Base-by-base conservation (phyloP, 2,329 filamentous ascomycete genomes). In the Cadophora sp. region DNA sequence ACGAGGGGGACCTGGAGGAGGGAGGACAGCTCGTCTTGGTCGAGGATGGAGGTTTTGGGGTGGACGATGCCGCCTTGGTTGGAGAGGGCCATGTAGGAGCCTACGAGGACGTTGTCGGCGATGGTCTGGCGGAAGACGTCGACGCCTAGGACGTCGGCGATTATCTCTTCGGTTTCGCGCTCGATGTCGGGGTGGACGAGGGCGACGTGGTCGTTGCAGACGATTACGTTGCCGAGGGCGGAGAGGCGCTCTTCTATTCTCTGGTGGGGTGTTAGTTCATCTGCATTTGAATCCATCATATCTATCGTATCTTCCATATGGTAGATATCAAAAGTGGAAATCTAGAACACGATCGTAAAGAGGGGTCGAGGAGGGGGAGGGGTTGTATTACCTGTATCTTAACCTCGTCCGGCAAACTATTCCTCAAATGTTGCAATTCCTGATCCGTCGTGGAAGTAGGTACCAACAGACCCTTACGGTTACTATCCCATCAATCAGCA, bases 11-110 rank as follows among this genome's bases (percentile, higher is more conserved):
- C 95, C 82, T 98, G 95, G 70, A 99, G 86, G 81, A 99, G 83
- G 77, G 91, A 94, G 71, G 91, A 94, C 72, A 99, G 87, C 84
- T 99, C 96, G 79, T 99, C 96, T 85, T 99, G 96, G 80, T 99
- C 96, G 81, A 97, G 93, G 77, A 98, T 96, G 73, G 88, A 91
- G 48, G 96, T 98, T 85, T 97, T 97, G 74, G 96, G 95, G 80
- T 99, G 96, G 59, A 99, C 96, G 74, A 99, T 91, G 14, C 96
- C 96, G 73, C 96, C 96, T 81, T 95, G 92, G 84, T 99, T 99
- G 76, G 91, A 95, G 69, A 99, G 86, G 64, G 92, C 88, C 94
- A 98, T 98, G 85, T 99, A 99, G 60, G 90, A 94, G 68, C 96
- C 96, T 45, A 96, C 96, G 33, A 99, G 89, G 66, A 99, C 96